These are phyloP conservation scores for Nakaseomyces delphensis DNA, from an alignment of 1,139 yeast genomes.

Conservation along the genomic window DNA sequence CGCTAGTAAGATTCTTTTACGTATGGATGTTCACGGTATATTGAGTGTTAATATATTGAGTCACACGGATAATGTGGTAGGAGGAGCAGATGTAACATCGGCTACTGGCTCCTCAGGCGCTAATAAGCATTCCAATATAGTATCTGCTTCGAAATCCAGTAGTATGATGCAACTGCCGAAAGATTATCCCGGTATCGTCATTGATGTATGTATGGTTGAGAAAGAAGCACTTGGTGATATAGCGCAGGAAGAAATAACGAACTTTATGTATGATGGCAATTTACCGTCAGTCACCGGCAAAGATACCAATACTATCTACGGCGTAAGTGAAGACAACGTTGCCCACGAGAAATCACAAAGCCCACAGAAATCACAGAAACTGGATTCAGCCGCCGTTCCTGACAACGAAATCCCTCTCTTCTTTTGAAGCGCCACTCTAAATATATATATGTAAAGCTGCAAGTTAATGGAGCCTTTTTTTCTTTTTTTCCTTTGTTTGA, in stretches of 20 bases:
- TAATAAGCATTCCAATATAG: slow-evolving; percentile 18
- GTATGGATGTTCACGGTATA: slow-evolving; percentile 50
- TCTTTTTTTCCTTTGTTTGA: no score
- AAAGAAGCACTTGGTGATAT: slow-evolving; percentile 26
- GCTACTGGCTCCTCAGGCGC: slow-evolving; percentile 16
- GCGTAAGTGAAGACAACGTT: neutral
- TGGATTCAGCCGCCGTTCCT: neutral
- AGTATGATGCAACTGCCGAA: slow-evolving; percentile 26
- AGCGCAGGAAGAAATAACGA: slow-evolving; percentile 21
- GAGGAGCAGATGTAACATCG: slow-evolving; percentile 14
- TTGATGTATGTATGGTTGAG: slow-evolving; percentile 56
- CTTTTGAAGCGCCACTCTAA: no score
- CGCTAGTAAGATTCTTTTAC: slow-evolving; percentile 51
- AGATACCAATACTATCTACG: neutral
- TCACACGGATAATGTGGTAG: slow-evolving; percentile 26
- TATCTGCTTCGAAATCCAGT: slow-evolving; percentile 6
- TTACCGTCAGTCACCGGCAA: neutral
- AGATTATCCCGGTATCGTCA: slow-evolving; percentile 50
- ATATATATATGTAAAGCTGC: no score
- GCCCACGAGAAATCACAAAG: neutral
- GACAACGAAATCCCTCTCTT: neutral
- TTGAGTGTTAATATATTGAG: slow-evolving; percentile 32
- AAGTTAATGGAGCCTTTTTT: no score
- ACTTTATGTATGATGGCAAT: slow-evolving; percentile 14
- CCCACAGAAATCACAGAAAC: neutral